Evolutionary conservation across 371 early-diverging fungal species (phyloP).

Genomic region (Mucor saturninus): DNA sequence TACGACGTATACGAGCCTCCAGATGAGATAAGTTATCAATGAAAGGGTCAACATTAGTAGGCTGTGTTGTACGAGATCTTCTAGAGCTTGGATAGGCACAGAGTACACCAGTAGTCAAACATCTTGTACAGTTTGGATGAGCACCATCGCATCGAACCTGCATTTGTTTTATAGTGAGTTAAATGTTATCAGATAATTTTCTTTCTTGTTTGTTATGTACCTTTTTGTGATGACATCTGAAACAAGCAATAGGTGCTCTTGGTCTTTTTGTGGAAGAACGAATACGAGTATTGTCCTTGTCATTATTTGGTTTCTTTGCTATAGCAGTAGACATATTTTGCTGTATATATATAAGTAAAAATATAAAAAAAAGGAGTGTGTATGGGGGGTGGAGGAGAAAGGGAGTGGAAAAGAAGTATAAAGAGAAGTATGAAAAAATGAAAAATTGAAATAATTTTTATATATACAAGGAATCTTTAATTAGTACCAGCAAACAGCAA

Average conservation of each 20-base stretch:
- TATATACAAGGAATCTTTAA: too few species aligned
- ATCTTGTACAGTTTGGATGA: constrained; percentile 50
- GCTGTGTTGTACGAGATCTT: constrained; percentile 49
- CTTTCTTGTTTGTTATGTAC: constrained; percentile 4
- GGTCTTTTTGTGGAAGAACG: constrained; percentile 32
- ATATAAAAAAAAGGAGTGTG: neutral
- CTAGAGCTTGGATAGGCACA: constrained; percentile 52
- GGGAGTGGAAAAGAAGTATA: neutral
- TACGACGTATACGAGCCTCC: constrained; percentile 44
- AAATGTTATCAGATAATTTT: too few species aligned
- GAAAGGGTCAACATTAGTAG: constrained; percentile 51
- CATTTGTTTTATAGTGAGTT: neutral
- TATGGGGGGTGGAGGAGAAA: too few species aligned
- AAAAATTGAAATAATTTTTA: neutral
- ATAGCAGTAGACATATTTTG: neutral
- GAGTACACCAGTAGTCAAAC: constrained; percentile 40
- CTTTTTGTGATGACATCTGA: constrained; percentile 44
- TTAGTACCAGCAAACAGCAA: too few species aligned
- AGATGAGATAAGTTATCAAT: constrained; percentile 50
- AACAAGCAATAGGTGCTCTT: constrained; percentile 41
- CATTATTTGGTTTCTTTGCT: neutral
- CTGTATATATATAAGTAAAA: neutral
- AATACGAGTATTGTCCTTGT: neutral
- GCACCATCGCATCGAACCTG: constrained; percentile 53
- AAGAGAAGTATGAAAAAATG: neutral